A percentile compares a stretch with the other conserved stretches of the same genome.
Conservation (phyloP, 108 stramenopile genomes). For the Chaetoceros tenuissimus region DNA sequence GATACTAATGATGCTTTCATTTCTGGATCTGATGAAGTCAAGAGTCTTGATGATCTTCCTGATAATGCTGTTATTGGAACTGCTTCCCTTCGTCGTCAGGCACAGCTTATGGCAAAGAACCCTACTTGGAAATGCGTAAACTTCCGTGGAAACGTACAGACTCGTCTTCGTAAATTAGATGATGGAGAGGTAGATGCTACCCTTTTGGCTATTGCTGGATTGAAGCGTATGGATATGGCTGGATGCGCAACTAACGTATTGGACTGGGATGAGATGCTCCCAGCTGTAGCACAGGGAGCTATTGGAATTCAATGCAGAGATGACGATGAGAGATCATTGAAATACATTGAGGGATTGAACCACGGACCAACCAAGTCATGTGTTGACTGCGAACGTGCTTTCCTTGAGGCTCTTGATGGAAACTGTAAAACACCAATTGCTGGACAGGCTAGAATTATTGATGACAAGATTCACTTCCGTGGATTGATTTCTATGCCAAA, state of each 20-base stretch:
- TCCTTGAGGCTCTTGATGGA: constrained; percentile 96
- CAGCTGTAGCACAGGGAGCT: constrained; percentile 99
- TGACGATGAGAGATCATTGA: constrained; percentile 85
- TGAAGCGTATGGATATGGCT: constrained; percentile 98
- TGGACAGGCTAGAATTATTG: constrained; percentile 89
- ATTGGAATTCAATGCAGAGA: constrained; percentile 98
- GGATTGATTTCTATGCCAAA: constrained; percentile 93
- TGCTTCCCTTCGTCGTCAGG: constrained; percentile 95
- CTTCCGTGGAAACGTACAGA: constrained; percentile 99
- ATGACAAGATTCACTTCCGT: constrained; percentile 79
- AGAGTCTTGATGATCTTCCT: constrained; percentile 80
- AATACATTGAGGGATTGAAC: constrained; percentile 90
- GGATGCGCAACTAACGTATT: constrained; percentile 86
- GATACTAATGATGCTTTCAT: constrained; percentile 99
- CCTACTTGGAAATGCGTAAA: constrained; percentile 95
- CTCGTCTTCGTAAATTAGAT: constrained; percentile 96
- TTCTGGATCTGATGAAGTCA: constrained; percentile 47
- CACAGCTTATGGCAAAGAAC: constrained; percentile 91
- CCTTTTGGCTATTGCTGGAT: constrained; percentile 95
- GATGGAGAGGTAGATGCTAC: constrained; percentile 98
- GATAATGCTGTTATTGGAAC: constrained; percentile 94
- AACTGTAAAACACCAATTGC: constrained; percentile 99
- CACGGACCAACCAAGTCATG: constrained; percentile 87
- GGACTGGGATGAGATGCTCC: constrained; percentile 96
- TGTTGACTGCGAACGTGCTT: constrained; percentile 98